Evolutionary conservation across 1,284 basidiomycete genomes (phyloP).

Genomic region (Acaromyces ingoldii): DNA sequence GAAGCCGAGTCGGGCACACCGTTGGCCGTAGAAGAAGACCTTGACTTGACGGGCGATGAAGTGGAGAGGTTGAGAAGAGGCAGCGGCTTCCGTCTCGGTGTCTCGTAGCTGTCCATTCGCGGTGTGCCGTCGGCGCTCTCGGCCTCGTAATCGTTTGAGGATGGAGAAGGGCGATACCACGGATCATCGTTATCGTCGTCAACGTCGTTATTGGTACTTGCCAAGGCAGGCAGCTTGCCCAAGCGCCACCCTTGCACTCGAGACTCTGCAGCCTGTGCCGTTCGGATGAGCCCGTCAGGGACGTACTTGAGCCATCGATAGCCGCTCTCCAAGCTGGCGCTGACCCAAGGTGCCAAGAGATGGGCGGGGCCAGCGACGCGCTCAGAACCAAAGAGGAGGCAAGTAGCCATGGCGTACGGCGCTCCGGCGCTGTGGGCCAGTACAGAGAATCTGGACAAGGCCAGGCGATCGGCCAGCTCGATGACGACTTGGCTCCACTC

Average conservation of each 20-base stretch:
- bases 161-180: too few species aligned
- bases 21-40: too few species aligned
- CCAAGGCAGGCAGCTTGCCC: constrained; percentile 59
- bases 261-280: constrained; percentile 95
- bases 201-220: too few species aligned
- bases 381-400: constrained; percentile 63
- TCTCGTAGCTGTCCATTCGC: too few species aligned
- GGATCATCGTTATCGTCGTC: too few species aligned
- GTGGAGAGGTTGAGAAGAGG: too few species aligned
- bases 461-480: constrained; percentile 76
- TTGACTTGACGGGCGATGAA: too few species aligned
- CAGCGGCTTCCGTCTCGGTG: too few species aligned
- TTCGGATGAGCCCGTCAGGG: constrained; percentile 84
- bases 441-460: constrained; percentile 73
- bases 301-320: constrained; percentile 97
- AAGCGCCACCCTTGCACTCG: constrained; percentile 92
- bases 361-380: constrained; percentile 79
- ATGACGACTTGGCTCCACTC: constrained; percentile 88
- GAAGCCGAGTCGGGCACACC: too few species aligned
- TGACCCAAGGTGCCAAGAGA: constrained; percentile 93
- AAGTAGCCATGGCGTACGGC: constrained; percentile 85
- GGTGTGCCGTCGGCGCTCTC: too few species aligned
- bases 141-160: too few species aligned
- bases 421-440: constrained; percentile 96
- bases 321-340: constrained; percentile 71